Evolutionary conservation across 352 stramenopile species (phyloP), one percentile per base, ranked within the genome.

Genomic region (Phytophthora sp.): DNA sequence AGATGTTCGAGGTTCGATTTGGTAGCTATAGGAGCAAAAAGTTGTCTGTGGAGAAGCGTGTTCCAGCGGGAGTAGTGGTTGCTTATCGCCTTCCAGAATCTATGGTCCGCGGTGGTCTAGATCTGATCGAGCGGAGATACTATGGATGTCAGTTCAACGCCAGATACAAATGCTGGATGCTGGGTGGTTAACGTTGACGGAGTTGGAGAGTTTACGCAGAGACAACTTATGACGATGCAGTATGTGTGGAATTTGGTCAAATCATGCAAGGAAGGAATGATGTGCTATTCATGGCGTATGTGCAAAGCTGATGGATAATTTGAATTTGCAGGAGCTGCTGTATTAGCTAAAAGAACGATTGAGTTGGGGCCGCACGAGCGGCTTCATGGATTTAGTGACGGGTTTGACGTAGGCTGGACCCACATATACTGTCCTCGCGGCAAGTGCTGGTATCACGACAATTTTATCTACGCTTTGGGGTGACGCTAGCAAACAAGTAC

Each of bases 181-280:
- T 60, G 53, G 38, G 27, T 60, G 6, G 9, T 51, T n/a, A 31
- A 4, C 6, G 21, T 52, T 5, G 27, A 52, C 9, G 26, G 27
- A 33, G 13, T 45, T 3, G 42, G 42, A 50, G 39, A 45, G 0
- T 41, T 52, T 20, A 59, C 51, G 24, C 35, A 50, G 12, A n/a
- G 36, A 12, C 53, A 61, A 12, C 18, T 52, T 5, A 61, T 61
- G 53, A 5, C 27, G 9, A 61, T 61, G 38, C 26, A 52, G 18
- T 61, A 35, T n/a, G 2, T 61, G 6, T 52, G 53, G 39, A 52
- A n/a, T 18, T 33, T 52, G 20, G 27, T 4, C 11, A 9, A 31
- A 30, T 21, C 15, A n/a, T 21, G 42, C 6, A 42, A 44, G 13
- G 18, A 46, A 18, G 42, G 23, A 12, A 52, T 26, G 27, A 12